These are phyloP conservation scores for Kwoniella shivajii DNA, from an alignment of 1,284 basidiomycete species.

Conservation along the genomic window DNA sequence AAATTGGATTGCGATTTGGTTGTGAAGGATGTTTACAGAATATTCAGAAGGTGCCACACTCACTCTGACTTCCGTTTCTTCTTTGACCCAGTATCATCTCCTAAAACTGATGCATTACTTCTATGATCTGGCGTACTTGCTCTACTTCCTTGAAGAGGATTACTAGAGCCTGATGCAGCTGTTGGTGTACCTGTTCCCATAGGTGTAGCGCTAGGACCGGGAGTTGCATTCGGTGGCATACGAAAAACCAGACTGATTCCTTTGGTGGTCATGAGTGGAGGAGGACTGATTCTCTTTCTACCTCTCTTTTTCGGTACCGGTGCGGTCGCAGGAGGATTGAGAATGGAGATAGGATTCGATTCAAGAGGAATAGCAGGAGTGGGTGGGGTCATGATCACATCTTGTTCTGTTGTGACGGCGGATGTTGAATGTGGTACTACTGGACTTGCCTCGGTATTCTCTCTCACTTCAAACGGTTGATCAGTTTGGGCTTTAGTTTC, in stretches of 20 bases:
- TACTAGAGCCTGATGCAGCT: not conserved
- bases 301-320: not conserved
- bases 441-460: no score
- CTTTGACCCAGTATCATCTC: conserved; percentile 5
- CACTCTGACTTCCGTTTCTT: conserved; percentile 19
- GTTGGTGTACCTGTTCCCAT: not conserved
- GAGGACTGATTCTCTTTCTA: conserved; percentile 1
- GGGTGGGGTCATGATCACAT: not conserved
- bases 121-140: conserved; percentile 18
- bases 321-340: not conserved
- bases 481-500: not conserved
- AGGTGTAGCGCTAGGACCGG: not conserved
- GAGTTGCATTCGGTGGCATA: conserved; percentile 4
- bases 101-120: not conserved
- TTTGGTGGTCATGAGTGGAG: conserved; percentile 12
- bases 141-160: conserved; percentile 4
- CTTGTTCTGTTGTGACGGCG: conserved; percentile 3
- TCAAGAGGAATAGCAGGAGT: not conserved
- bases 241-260: conserved; percentile 21
- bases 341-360: not conserved
- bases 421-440: conserved; percentile 1
- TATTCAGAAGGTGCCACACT: conserved; percentile 15
- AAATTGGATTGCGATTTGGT: not conserved
- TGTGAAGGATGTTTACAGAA: not conserved
- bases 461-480: no score